phyloP scores from a whole-genome alignment of 2,329 filamentous ascomycete species.

The Fusarium equiseti region DNA sequence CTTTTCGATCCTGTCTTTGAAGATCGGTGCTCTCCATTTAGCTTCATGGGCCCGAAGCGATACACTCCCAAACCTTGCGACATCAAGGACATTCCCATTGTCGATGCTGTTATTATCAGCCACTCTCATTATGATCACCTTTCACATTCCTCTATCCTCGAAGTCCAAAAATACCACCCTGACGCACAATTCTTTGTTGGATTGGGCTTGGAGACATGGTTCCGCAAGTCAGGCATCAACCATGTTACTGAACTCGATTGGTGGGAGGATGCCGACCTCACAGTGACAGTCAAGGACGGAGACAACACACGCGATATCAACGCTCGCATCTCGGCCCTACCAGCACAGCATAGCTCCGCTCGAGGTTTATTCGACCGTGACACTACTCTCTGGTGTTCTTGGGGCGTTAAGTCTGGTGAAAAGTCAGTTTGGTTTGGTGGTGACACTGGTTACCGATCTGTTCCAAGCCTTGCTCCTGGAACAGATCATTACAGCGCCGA shows the following conservation, averaged over 20 bases:
- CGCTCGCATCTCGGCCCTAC: conserved; percentile 80
- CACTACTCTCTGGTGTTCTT: conserved; percentile 88
- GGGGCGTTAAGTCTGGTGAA: conserved; percentile 79
- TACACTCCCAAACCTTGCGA: conserved; percentile 83
- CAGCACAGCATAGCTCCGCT: conserved; percentile 85
- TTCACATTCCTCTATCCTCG: conserved; percentile 78
- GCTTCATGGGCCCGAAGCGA: conserved; percentile 77
- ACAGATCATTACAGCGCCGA: conserved; percentile 78
- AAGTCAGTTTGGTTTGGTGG: conserved; percentile 89
- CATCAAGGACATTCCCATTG: conserved; percentile 79
- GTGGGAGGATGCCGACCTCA: conserved; percentile 89
- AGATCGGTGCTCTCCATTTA: conserved; percentile 83
- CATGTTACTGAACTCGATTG: conserved; percentile 93
- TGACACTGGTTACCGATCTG: conserved; percentile 89
- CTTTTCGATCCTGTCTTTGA: conserved; percentile 96
- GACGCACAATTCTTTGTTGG: conserved; percentile 90
- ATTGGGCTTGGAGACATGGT: conserved; percentile 86
- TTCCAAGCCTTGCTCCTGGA: conserved; percentile 71
- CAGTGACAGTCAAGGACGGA: conserved; percentile 58
- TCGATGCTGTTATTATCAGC: conserved; percentile 84
- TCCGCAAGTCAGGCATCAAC: conserved; percentile 74
- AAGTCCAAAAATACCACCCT: conserved; percentile 78
- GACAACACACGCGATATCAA: conserved; percentile 63
- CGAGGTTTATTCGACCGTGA: conserved; percentile 76
- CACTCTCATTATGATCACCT: conserved; percentile 96